Conservation (phyloP, 2,329 filamentous ascomycete species). For the Ophiostoma quercus region DNA sequence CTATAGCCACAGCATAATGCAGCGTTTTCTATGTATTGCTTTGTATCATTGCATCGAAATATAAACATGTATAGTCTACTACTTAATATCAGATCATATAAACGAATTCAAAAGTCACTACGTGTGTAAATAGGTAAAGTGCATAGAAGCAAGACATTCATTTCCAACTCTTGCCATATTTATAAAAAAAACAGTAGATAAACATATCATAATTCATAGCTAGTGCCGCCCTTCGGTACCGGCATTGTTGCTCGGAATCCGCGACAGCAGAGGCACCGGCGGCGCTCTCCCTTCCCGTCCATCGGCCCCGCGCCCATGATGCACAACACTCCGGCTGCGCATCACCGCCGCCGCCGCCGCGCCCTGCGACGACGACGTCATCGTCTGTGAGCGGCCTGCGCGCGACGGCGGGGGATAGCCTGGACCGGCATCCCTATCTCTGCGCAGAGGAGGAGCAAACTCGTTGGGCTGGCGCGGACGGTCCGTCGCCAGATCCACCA, state of each 20-base stretch:
- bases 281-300: slow-evolving; percentile 7
- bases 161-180: too few species aligned
- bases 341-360: slow-evolving; percentile 20
- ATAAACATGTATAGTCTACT: too few species aligned
- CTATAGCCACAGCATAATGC: too few species aligned
- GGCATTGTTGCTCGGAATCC: slow-evolving; percentile 17
- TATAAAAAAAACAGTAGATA: too few species aligned
- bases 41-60: too few species aligned
- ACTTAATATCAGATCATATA: too few species aligned
- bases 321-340: slow-evolving; percentile 21
- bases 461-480: slow-evolving; percentile 1
- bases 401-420: slow-evolving; percentile 7
- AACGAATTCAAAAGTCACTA: too few species aligned
- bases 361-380: slow-evolving; percentile 25
- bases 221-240: background rate
- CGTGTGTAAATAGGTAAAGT: too few species aligned
- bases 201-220: too few species aligned
- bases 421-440: background rate
- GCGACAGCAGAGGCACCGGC: slow-evolving; percentile 22
- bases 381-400: slow-evolving; percentile 22
- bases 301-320: slow-evolving; percentile 7
- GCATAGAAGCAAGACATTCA: too few species aligned
- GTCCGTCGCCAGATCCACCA: slow-evolving; percentile 44
- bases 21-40: too few species aligned
- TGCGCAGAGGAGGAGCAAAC: background rate